Percentiles rank a stretch among this genome's conserved stretches.
phyloP scores from a whole-genome alignment of 1,284 basidiomycete genomes.

The Marasmius oreades region DNA sequence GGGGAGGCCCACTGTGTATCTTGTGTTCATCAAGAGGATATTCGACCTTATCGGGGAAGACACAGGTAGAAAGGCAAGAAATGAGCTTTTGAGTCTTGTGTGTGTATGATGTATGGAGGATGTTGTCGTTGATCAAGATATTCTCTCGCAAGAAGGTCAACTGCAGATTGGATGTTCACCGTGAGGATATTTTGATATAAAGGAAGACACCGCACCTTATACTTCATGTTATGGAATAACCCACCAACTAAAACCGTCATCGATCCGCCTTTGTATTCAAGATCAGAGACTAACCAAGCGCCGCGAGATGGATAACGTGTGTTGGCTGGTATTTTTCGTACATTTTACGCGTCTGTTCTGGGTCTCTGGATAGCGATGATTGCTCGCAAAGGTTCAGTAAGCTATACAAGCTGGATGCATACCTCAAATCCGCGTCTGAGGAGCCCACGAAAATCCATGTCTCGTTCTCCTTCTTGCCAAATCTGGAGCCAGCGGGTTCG shows the following conservation, averaged over 20 bases:
- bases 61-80: slow-evolving; percentile 85
- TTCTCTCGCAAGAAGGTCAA: slow-evolving; percentile 88
- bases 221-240: slow-evolving; percentile 88
- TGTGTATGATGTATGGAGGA: slow-evolving; percentile 71
- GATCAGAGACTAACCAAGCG: slow-evolving; percentile 55
- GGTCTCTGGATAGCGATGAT: slow-evolving; percentile 42
- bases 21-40: slow-evolving; percentile 90
- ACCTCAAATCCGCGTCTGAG: slow-evolving; percentile 78
- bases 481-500: slow-evolving; percentile 73
- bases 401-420: slow-evolving; percentile 14
- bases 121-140: slow-evolving; percentile 87
- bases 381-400: not conserved
- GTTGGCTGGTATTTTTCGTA: slow-evolving; percentile 88
- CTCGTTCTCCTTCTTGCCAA: slow-evolving; percentile 72
- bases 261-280: not conserved
- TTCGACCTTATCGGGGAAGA: slow-evolving; percentile 83
- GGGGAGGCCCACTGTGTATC: slow-evolving; percentile 85
- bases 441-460: slow-evolving; percentile 82
- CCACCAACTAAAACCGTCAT: slow-evolving; percentile 66
- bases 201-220: slow-evolving; percentile 52
- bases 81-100: slow-evolving; percentile 68
- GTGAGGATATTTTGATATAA: slow-evolving; percentile 2
- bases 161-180: slow-evolving; percentile 28
- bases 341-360: slow-evolving; percentile 58
- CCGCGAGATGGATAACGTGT: slow-evolving; percentile 88